Base-by-base conservation (phyloP, 352 stramenopile genomes). In the Globisporangium paroecandrum region DNA sequence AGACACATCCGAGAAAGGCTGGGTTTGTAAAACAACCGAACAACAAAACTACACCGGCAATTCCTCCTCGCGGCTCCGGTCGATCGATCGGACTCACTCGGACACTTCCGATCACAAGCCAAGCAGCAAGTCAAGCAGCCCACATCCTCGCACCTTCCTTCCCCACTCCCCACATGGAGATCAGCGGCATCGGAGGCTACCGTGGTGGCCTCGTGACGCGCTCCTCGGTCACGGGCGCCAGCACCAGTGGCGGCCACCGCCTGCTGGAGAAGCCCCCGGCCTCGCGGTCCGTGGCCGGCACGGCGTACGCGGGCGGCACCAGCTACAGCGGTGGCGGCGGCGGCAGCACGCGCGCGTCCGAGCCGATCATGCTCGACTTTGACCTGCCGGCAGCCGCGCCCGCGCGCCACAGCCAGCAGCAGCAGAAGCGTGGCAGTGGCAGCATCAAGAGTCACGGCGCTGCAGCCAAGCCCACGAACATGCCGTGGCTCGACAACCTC, bases 281-380 rank as follows among this genome's bases (percentile, higher is more conserved):
- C 6, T 13, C 62, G 62, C 62, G 62, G 29, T 67, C 62, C 20
- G 46, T 62, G 7, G 25, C 22, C 62, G 36, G 22, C 15, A 51
- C 53, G 24, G 4, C 5, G 51, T 22, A n/a, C 18, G 46, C 27
- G 27, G 15, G 38, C 15, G 20, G 32, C 24, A 22, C 20, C 24
- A 13, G 13, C 54, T 18, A 27, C 25, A 43, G 24, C 4, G 56
- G 46, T 27, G 43, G 56, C 13, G 13, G 6, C 49, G 25, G 9
- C 49, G 13, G 6, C 49, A 56, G n/a, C 10, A 56, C 24, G 7
- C 64, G 64, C 29, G 56, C 56, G n/a, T 65, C 56, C n/a, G 64
- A 69, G 57, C 64, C 56, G 20, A 69, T 69, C 59, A 51, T 54
- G 4, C 64, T 69, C 29, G 64, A 69, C 57, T 60, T 69, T 18